Evolutionary conservation across 306 rosid species (phyloP), one percentile per base, ranked within the genome.

Genomic region (Quercus engelmannii): DNA sequence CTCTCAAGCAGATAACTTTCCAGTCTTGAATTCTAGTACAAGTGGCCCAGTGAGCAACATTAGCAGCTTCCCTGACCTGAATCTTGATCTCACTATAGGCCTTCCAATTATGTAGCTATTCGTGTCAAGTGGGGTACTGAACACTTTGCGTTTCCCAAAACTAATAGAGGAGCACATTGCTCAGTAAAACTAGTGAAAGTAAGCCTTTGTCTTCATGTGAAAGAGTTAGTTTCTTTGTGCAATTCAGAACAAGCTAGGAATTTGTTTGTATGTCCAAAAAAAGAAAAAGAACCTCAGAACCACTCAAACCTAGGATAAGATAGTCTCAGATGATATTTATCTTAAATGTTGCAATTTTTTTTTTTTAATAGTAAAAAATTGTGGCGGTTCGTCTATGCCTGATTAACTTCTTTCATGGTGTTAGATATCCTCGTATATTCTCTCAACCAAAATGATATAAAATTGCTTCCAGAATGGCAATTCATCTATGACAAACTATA

Each of bases 1-100:
- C 68, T 55, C 33, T 58, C 62, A 68, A 9, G 76, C n/a, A 10
- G 14, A 68, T 25, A 14, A 67, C 11, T 15, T 11, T 23, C 49
- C 51, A 49, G 76, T 68, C 56, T 18, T 31, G 30, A 67, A 52
- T 18, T 41, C 72, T 19, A 41, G 46, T 41, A 26, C 69, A 51
- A 18, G 77, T 21, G 69, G 13, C 63, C 10, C 14, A 11, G 9
- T 18, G 3, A 68, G 71, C 79, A 58, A 73, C 74, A 38, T 28
- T 19, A 71, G 35, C 61, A 49, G 15, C 28, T 74, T 85, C 55
- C 85, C 85, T 6, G 83, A 78, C 55, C 61, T 85, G 73, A 85
- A 85, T 64, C 86, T 85, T 59, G 88, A 85, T 38, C 86, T 85
- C 71, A 77, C 82, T 1, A 68, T 68, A 18, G 72, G 72, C 23